A percentile compares a stretch with the other conserved stretches of the same genome.
Conservation (phyloP, 805 yeast species). For the Teunomyces tritomae region DNA sequence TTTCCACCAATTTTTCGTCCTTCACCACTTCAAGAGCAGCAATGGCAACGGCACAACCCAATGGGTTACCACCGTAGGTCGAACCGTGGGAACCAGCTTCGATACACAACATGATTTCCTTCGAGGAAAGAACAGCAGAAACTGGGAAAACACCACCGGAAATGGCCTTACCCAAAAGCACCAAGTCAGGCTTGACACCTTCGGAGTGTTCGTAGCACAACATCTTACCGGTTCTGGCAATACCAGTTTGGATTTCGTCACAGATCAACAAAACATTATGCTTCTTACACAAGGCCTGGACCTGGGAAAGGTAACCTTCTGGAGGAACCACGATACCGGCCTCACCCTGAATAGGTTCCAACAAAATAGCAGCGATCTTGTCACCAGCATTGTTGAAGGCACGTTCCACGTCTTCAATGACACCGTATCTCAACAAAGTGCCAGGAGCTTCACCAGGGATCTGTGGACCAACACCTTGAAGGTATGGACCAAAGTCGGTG, state of each 20-base stretch:
- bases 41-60: constrained; percentile 88
- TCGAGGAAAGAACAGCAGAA: constrained; percentile 86
- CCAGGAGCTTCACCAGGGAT: constrained; percentile 71
- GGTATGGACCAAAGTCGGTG: constrained; percentile 84
- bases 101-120: constrained; percentile 81
- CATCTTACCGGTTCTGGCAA: constrained; percentile 95
- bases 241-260: constrained; percentile 97
- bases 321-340: constrained; percentile 98
- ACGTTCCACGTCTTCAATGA: constrained; percentile 77
- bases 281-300: constrained; percentile 70
- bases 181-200: constrained; percentile 81
- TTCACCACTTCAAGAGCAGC: constrained; percentile 89
- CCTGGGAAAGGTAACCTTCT: constrained; percentile 68
- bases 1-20: constrained; percentile 81
- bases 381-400: constrained; percentile 84
- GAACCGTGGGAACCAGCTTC: constrained; percentile 98
- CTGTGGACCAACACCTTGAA: constrained; percentile 77
- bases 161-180: constrained; percentile 89
- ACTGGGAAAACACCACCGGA: constrained; percentile 95
- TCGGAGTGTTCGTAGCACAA: constrained; percentile 84
- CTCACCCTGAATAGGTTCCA: constrained; percentile 98
- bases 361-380: constrained; percentile 82
- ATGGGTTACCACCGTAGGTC: constrained; percentile 96
- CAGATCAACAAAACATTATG: constrained; percentile 87
- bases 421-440: constrained; percentile 72